Evolutionary conservation across 2,329 filamentous ascomycete genomes (phyloP).

Genomic region (Monilinia aucupariae): DNA sequence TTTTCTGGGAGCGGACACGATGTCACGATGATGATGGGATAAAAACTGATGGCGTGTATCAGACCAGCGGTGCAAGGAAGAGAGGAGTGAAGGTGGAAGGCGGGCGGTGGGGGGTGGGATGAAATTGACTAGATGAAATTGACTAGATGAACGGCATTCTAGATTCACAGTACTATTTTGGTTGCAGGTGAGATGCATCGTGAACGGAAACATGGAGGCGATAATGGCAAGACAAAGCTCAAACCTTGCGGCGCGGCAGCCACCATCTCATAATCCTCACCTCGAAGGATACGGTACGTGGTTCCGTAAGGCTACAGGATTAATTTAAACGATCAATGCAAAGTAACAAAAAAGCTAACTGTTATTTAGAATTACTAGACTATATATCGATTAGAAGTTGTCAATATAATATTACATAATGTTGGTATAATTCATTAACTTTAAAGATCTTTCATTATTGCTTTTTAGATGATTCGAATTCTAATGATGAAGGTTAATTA

Average conservation of each 20-base stretch:
- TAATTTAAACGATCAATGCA: background rate
- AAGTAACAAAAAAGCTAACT: background rate
- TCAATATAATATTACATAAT: no score
- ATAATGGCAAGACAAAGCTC: background rate
- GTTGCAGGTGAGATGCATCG: background rate
- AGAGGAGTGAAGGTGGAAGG: background rate
- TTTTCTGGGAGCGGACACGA: background rate
- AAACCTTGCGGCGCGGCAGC: slow-evolving; percentile 1
- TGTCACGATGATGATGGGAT: background rate
- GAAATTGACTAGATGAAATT: background rate
- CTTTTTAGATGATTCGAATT: no score
- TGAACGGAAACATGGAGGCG: background rate
- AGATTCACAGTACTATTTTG: background rate
- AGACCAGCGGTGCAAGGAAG: background rate
- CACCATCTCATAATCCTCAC: background rate
- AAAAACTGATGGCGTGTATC: background rate
- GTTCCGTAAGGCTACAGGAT: background rate
- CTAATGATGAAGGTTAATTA: no score
- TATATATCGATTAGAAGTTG: no score
- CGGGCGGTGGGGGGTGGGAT: background rate
- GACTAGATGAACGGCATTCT: background rate
- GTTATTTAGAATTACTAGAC: background rate
- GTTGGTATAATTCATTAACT: no score
- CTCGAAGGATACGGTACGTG: background rate
- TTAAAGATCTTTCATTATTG: no score